Evolutionary conservation across 129 eudicot species (phyloP).

Genomic region (Saussurea involucrata): DNA sequence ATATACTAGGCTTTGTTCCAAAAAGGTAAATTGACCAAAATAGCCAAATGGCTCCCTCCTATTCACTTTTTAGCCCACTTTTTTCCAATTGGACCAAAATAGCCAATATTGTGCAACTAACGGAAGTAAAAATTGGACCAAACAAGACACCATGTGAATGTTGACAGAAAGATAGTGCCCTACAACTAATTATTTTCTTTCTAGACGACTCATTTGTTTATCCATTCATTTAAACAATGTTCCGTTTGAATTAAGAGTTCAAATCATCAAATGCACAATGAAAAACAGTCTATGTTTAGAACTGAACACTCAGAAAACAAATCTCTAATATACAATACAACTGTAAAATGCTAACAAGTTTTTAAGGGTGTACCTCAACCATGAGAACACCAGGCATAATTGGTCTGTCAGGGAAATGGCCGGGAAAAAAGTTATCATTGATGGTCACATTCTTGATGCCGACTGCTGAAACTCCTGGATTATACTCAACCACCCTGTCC

Average conservation of each 20-base stretch:
- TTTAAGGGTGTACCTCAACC: slow-evolving; percentile 70
- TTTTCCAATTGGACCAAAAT: no score
- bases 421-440: slow-evolving; percentile 94
- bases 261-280: background rate
- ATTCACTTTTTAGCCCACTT: no score
- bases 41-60: no score
- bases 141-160: background rate
- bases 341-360: background rate
- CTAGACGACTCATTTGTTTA: background rate
- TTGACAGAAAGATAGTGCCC: background rate
- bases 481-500: slow-evolving; percentile 93
- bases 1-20: background rate
- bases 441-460: slow-evolving; percentile 97
- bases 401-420: slow-evolving; percentile 98
- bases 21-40: no score
- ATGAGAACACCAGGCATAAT: slow-evolving; percentile 99
- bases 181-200: background rate
- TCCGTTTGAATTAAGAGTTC: background rate
- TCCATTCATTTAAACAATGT: background rate
- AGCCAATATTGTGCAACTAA: background rate
- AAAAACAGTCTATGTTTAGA: background rate
- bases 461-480: slow-evolving; percentile 89
- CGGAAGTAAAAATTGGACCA: background rate
- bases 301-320: background rate
- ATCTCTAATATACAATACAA: background rate